Percentiles rank a stretch among this genome's conserved stretches.
Conservation (phyloP, 179 eudicot genomes). For the Vitellaria paradoxa region DNA sequence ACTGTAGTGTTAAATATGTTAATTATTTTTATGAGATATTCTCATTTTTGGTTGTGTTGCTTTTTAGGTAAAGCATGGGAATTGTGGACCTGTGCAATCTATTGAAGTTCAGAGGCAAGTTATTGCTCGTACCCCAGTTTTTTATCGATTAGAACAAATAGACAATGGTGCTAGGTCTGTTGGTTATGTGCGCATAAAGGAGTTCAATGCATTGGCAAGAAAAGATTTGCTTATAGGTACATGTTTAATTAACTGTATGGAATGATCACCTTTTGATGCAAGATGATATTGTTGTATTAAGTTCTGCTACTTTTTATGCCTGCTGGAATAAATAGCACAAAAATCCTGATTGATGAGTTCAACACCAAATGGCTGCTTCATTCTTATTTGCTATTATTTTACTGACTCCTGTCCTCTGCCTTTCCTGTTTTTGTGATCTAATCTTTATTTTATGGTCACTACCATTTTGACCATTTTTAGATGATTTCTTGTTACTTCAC, state of each 20-base stretch:
- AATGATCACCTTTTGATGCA: background rate
- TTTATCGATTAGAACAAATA: slow-evolving; percentile 71
- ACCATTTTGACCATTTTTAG: background rate
- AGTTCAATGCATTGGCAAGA: slow-evolving; percentile 94
- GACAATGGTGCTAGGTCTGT: slow-evolving; percentile 57
- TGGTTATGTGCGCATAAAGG: slow-evolving; percentile 91
- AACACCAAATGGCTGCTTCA: background rate
- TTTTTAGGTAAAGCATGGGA: slow-evolving; percentile 82
- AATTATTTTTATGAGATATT: background rate
- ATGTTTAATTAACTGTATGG: background rate
- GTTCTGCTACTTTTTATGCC: background rate
- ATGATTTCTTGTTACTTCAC: background rate
- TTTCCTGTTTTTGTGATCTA: background rate
- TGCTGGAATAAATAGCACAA: background rate
- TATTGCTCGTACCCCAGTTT: slow-evolving; percentile 81
- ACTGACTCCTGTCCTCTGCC: background rate
- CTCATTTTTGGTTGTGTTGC: slow-evolving; percentile 5
- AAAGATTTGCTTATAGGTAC: slow-evolving; percentile 88
- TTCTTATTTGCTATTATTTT: background rate
- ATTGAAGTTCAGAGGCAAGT: slow-evolving; percentile 75
- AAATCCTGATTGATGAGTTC: background rate
- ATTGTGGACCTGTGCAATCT: slow-evolving; percentile 80
- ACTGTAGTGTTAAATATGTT: background rate
- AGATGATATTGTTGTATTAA: background rate
- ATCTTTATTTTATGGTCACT: background rate